Base-by-base conservation (phyloP, 441 rosid genomes). In the Corymbia citriodora region DNA sequence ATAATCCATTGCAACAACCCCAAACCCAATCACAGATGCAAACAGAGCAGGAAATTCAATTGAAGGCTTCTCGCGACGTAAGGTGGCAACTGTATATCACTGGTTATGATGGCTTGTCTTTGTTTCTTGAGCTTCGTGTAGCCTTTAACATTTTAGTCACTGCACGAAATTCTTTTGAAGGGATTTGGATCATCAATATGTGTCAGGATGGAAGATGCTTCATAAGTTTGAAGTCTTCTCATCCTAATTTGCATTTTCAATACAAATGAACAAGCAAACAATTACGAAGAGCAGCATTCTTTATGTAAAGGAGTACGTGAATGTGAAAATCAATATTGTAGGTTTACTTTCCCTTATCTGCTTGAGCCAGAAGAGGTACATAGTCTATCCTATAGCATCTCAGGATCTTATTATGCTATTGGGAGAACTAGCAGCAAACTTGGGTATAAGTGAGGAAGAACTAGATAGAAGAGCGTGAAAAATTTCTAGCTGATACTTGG, bases 61-160 rank as follows among this genome's bases (percentile, higher is more conserved):
- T 95, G 63, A 96, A 96, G 94, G 97, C 97, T 89, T 96, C 97
- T 91, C 96, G 97, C 92, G 97, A 96, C 93, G 97, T 96, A 96
- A 96, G 96, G 96, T 94, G 95, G 94, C 98, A 88, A 93, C 95
- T 93, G 87, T 92, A 92, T 94, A 93, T 94, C 89, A 91, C 90
- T 93, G 91, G 92, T 94, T 93, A 70, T 92, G 89, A 88, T 92
- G 89, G 86, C 65, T 72, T 11, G 33, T 53, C 63, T 74, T 88
- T 88, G 52, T 45, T 23, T 79, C 53, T n/a, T 45, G 29, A 79
- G 11, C n/a, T 79, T 79, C 16, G 10, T 79, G 85, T 23, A 79
- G 52, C 18, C 85, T 79, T 79, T 79, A 27, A 40, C 85, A 79
- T 79, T 79, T 7, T 79, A 79, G 85, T 79, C 85, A 45, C 52